Evolutionary conservation across 805 yeast species (phyloP), one percentile per base, ranked within the genome.

Genomic region (Candida sithepensis): DNA sequence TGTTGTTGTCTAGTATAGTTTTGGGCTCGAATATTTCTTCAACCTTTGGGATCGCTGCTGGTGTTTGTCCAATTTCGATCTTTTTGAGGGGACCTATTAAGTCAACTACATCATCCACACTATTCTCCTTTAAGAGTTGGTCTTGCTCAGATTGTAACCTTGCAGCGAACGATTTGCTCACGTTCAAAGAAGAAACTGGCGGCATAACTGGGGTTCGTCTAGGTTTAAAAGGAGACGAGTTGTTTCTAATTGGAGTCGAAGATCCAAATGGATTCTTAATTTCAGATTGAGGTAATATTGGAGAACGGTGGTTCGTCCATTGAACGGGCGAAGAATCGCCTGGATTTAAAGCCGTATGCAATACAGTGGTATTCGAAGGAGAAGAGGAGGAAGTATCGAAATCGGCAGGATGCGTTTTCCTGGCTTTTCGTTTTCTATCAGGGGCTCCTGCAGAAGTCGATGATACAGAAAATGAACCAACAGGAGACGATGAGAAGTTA

Each of bases 401-500:
- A n/a, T n/a, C n/a, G n/a, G n/a, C n/a, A n/a, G n/a, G n/a, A n/a
- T n/a, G n/a, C n/a, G n/a, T n/a, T n/a, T n/a, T n/a, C n/a, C n/a
- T n/a, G n/a, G n/a, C n/a, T n/a, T n/a, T n/a, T n/a, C n/a, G n/a
- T 16, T 28, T 48, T 26, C 43, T 44, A 5, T 16, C 10, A 34
- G 34, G 16, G 4, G 38, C 10, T 34, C 12, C 6, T 16, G 38
- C 4, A 7, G 38, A 5, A 3, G 41, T 7, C 14, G 41, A 23
- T 39, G 20, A 40, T 30, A 14, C 13, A 33, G 38, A 33, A 12
- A 36, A 14, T 9, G 24, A 26, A 4, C 56, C 44, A 13, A 43
- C 34, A 33, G 55, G 42, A 23, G 61, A 55, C 4, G 61, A 56
- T 1, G 66, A 61, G 34, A 61, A 61, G 8, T 50, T 44, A 6